Evolutionary conservation across 441 rosid species (phyloP), one percentile per base, ranked within the genome.

Genomic region (Brassica balearica): DNA sequence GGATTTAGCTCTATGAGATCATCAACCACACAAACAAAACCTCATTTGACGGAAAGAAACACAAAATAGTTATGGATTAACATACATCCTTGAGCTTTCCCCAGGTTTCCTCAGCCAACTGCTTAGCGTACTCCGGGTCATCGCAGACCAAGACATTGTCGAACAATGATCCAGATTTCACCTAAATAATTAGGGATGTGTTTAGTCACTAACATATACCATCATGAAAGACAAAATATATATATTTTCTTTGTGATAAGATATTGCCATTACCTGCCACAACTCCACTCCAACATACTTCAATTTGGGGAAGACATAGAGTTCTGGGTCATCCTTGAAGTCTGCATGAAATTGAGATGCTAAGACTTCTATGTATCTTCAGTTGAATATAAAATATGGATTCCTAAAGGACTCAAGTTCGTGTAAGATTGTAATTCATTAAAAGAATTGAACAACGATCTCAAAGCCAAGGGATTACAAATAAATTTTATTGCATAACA

Each of bases 131-230:
- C 65, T 90, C 96, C 0, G 88, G 85, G 69, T 95, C 97, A 61
- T 95, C 92, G 8, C 86, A 72, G 15, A 95, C 46, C 84, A 95
- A 85, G 72, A 95, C 85, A 84, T 95, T 95, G 88, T 93, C 87
- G 67, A 95, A 93, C 89, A 93, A 68, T 41, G 99, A 91, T 8
- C 99, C 99, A 10, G 98, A 90, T 86, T 95, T 93, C 83, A 95
- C 98, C 98, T 38, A 38, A 53, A 55, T 2, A 20, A 46, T 1
- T 5, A 6, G 4, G 1, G 15, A 70, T 43, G 12, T 25, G 63
- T 73, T 68, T 51, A 55, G 48, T 11, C 9, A 5, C 61, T 2
- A 36, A 11, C n/a, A 68, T 9, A 51, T 25, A 17, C 2, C 0
- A 43, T 25, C 6, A 43, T 17, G 4, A 8, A 8, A 66, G 15